Evolutionary conservation across 805 yeast species (phyloP).

Genomic region (Candida coleopterorum): DNA sequence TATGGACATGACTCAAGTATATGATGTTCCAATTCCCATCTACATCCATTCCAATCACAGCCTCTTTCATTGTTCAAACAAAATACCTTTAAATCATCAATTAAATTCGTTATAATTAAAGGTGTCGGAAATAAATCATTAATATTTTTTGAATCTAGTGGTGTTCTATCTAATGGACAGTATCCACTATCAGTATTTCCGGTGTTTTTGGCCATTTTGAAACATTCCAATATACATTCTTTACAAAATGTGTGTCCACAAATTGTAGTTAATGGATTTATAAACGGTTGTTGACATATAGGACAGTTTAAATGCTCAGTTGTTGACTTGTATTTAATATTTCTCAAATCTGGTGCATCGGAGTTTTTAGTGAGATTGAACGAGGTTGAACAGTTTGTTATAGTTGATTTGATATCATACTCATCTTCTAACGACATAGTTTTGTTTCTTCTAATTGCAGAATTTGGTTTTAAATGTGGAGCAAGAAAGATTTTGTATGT

Average conservation of each 20-base stretch:
- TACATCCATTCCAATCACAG: slow-evolving; percentile 50
- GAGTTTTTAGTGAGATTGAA: slow-evolving; percentile 7
- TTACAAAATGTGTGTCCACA: slow-evolving; percentile 71
- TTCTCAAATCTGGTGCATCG: slow-evolving; percentile 26
- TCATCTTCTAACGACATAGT: background rate
- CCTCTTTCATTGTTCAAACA: slow-evolving; percentile 53
- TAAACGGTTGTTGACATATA: slow-evolving; percentile 62
- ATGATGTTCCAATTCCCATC: slow-evolving; percentile 58
- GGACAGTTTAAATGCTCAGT: slow-evolving; percentile 47
- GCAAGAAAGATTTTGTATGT: background rate
- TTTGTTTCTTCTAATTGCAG: no score
- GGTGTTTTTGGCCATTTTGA: slow-evolving; percentile 27
- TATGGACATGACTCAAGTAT: slow-evolving; percentile 29
- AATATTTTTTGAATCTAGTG: slow-evolving; percentile 28
- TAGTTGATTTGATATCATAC: slow-evolving; percentile 6
- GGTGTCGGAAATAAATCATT: slow-evolving; percentile 47
- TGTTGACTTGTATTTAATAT: slow-evolving; percentile 22
- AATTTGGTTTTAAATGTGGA: background rate
- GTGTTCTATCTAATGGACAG: slow-evolving; percentile 62
- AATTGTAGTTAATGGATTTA: slow-evolving; percentile 54
- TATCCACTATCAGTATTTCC: slow-evolving; percentile 13
- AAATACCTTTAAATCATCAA: slow-evolving; percentile 54
- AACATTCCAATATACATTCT: slow-evolving; percentile 46
- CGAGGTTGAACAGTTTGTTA: slow-evolving; percentile 3
- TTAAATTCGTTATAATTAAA: slow-evolving; percentile 50